Conservation (phyloP, 2,329 filamentous ascomycete genomes). For the Berkeleyomyces basicola region DNA sequence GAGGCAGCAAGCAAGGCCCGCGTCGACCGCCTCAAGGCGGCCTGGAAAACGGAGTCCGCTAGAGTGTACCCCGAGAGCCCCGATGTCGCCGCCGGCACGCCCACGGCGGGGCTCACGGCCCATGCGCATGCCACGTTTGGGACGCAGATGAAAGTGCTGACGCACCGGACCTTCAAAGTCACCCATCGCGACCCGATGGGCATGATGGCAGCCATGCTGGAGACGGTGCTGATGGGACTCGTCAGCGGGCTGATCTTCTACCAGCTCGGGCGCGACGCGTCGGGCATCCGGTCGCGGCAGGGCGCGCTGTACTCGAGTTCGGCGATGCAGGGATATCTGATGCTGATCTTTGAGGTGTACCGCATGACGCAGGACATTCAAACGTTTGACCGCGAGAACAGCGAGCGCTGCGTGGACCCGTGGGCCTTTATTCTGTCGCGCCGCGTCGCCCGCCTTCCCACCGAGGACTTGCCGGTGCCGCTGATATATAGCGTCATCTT, state of each 20-base stretch:
- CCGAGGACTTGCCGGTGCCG: slow-evolving; percentile 58
- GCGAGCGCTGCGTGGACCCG: slow-evolving; percentile 54
- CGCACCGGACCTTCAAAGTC: slow-evolving; percentile 50
- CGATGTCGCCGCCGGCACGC: neutral
- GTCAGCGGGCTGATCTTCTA: slow-evolving; percentile 61
- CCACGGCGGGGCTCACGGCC: neutral
- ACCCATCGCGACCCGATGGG: slow-evolving; percentile 66
- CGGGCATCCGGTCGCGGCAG: slow-evolving; percentile 57
- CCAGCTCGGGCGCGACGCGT: slow-evolving; percentile 43
- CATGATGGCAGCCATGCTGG: slow-evolving; percentile 51
- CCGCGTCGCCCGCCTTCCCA: slow-evolving; percentile 48
- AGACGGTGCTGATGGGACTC: slow-evolving; percentile 54
- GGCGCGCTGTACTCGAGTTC: slow-evolving; percentile 57
- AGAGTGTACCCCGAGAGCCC: neutral
- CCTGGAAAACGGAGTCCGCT: slow-evolving; percentile 33
- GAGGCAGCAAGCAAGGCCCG: slow-evolving; percentile 42
- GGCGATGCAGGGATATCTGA: slow-evolving; percentile 58
- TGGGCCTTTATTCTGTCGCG: slow-evolving; percentile 54
- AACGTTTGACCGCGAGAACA: slow-evolving; percentile 58
- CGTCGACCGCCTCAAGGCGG: slow-evolving; percentile 42
- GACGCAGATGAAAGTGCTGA: slow-evolving; percentile 49
- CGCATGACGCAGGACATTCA: slow-evolving; percentile 58
- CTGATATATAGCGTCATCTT: slow-evolving; percentile 53
- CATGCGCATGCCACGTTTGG: slow-evolving; percentile 37
- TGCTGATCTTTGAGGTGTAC: slow-evolving; percentile 61